Evolutionary conservation across 2,329 filamentous ascomycete genomes (phyloP), one percentile per base, ranked within the genome.

Genomic region (Apiospora pterosperma): DNA sequence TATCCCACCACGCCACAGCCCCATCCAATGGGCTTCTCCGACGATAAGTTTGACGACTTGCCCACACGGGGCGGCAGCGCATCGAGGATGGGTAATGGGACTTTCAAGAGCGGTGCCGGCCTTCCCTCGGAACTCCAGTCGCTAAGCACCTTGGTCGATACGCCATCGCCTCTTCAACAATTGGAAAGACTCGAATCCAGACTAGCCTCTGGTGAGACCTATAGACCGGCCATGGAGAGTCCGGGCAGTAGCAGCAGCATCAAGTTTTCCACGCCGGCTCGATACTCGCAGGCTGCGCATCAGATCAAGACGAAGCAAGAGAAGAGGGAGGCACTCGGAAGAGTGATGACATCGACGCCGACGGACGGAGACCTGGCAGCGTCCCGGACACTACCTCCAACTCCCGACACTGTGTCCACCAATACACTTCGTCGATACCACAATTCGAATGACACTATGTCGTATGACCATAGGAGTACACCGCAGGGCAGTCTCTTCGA

Each of bases 381-480:
- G 62, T 78, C 81, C 5, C 79, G 82, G 21, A 75, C 74, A 21
- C 75, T 88, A 1, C 86, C 86, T 11, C 86, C 86, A 0, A 88
- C 86, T 0, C 86, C 86, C 0, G 85, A 88, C 68, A 88, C 86
- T 0, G 84, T 87, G 23, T 86, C 85, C 1, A 86, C 84, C 2
- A 83, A 83, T 1, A 85, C 84, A 0, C 76, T 88, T 38, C 78
- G 80, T 6, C 78, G 80, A 16, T 83, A 80, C 65, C 79, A 85
- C 66, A 80, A 78, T 59, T 86, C 84, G 0, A 79, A 81, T 62
- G 85, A 87, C 52, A 81, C 52, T 10, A 61, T 67, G 8, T 31
- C 62, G 4, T 61, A 61, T 2, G 64, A 68, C 31, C 66, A 64
- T 66, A n/a, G 48, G 34, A 55, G 48, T 23, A 36, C 48, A n/a